Base-by-base conservation (phyloP, 495 filamentous ascomycete genomes). In the Chaetomium fimeti region DNA sequence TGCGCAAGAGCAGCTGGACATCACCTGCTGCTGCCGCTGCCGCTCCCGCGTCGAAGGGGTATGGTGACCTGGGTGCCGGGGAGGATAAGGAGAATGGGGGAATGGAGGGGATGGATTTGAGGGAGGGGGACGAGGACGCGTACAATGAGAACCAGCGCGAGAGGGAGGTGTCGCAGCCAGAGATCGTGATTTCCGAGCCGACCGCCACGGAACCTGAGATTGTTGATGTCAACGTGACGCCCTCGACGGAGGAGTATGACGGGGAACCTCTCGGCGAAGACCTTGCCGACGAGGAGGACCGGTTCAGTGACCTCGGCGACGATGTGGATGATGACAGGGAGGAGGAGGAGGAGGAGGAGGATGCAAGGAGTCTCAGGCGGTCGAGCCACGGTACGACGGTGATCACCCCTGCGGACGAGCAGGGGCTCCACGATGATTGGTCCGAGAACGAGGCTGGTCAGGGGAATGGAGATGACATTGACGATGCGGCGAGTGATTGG, bases 1-100 rank as follows among this genome's bases (percentile, higher is more conserved):
- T 82, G 24, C 83, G 91, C 60, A 97, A 97, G 77, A 75, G 82
- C 16, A 90, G 88, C 53, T 95, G 92, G 93, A 83, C 29, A 27
- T 47, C 64, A 12, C 15, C 59, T 6, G 29, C 32, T 28, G 25
- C 59, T 29, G 58, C 63, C 5, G 40, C 80, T 27, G 83, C 81
- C 15, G 56, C 25, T 59, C 27, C 45, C 3, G 53, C 72, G 28
- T 53, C 42, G n/a, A 77, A 78, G 69, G 76, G 75, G 22, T 82
- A 82, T 65, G 83, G 78, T 5, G 82, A 83, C 24, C 61, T 82
- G 66, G 74, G 20, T 3, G 11, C 25, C 12, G 65, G 13, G n/a
- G 76, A 76, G 25, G 73, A 77, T 27, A 78, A 75, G 65, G 74
- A 76, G 54, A 67, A 68, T 29, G 60, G 72, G 43, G 78, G 79